Conservation (phyloP, 2,329 filamentous ascomycete genomes). For the Alternaria alternata region DNA sequence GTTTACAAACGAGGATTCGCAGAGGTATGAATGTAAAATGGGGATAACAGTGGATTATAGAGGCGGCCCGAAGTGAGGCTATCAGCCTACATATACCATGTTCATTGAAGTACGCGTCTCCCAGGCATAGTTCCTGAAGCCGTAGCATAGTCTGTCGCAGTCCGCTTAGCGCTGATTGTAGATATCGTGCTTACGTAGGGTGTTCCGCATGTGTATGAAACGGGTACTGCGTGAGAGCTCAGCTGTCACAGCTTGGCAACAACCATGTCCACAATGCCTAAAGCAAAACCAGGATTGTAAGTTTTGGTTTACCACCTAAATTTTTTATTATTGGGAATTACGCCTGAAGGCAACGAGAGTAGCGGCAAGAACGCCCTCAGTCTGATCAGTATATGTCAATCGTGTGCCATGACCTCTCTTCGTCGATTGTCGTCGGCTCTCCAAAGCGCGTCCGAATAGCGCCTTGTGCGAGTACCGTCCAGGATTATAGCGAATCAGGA, state of each 20-base stretch:
- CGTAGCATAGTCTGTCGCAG: constrained; percentile 33
- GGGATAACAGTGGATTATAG: background rate
- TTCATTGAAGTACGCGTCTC: constrained; percentile 32
- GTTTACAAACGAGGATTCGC: background rate
- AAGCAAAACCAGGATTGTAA: background rate
- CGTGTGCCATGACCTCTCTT: background rate
- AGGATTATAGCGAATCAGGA: background rate
- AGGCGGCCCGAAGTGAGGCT: constrained; percentile 5
- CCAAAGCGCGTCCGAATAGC: background rate
- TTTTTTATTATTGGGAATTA: background rate
- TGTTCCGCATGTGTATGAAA: constrained; percentile 38
- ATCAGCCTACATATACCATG: constrained; percentile 21
- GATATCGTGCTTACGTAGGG: constrained; percentile 23
- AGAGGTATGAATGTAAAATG: background rate
- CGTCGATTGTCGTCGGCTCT: background rate
- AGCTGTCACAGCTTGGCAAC: constrained; percentile 32
- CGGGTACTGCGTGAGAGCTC: constrained; percentile 35
- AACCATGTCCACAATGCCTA: constrained; percentile 24
- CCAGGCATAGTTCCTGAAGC: constrained; percentile 22
- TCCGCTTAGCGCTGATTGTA: constrained; percentile 22
- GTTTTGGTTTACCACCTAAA: background rate
- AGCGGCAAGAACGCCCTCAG: background rate
- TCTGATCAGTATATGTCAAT: background rate
- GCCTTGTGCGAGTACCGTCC: background rate
- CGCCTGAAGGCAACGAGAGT: background rate